Evolutionary conservation across 176 grass and related monocot genomes (phyloP), one percentile per base, ranked within the genome.

Genomic region (Carex littledalei): DNA sequence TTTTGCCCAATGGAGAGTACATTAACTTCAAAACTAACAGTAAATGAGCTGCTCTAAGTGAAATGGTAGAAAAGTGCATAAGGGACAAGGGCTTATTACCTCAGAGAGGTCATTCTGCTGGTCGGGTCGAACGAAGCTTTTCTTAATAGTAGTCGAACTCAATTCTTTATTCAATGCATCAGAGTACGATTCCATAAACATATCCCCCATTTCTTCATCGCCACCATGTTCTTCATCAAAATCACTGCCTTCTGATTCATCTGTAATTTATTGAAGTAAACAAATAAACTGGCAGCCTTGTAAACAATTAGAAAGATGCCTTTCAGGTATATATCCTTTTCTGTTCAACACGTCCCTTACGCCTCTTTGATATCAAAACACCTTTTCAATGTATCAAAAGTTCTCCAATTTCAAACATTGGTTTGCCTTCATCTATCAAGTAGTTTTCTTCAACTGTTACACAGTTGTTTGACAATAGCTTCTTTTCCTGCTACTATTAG

Each of bases 131-230:
- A 89, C 77, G 45, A 99, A 99, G 78, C 90, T 99, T 88, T 90
- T 93, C 77, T 91, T 88, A 12, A 99, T 85, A 73, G 87, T 94
- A 37, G 91, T 93, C 70, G 50, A 87, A 85, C 87, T 92, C 67
- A 95, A 80, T 81, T 99, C 93, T 75, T 99, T 83, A 85, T 89
- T 99, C 84, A 99, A 80, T 85, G 85, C 93, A 91, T 95, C 90
- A 84, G 96, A 93, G 86, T 99, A 99, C 39, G 87, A 94, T 41
- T 94, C 85, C 88, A 95, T 92, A 75, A 95, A 99, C 87, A 67
- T 65, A 82, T 88, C 85, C 55, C 69, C 87, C 67, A 67, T 75
- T 79, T 88, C 85, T 29, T 93, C 81, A 31, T 92, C 57, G 31
- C 88, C 50, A 81, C 83, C 83, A 85, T 49, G 60, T 88, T 92